Conservation (phyloP, 129 eudicot genomes). For the Centella asiatica region DNA sequence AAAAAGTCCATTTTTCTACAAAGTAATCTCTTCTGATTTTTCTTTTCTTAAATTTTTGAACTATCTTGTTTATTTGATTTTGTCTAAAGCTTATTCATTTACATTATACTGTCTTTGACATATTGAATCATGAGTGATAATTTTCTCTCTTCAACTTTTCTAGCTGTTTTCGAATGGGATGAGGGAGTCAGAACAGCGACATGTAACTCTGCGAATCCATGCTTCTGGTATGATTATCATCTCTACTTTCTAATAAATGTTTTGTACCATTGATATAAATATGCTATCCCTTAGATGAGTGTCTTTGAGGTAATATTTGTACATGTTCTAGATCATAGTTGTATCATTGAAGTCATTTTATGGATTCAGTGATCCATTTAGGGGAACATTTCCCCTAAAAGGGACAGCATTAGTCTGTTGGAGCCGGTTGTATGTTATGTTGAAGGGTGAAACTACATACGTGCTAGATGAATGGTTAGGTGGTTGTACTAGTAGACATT, state of each 20-base stretch:
- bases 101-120: not conserved
- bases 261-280: no score
- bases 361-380: not conserved
- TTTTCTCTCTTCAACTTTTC: not conserved
- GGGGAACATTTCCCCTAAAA: not conserved
- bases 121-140: constrained; percentile 1
- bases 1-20: constrained; percentile 88
- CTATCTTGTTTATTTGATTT: no score
- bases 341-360: not conserved
- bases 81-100: not conserved
- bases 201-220: constrained; percentile 62
- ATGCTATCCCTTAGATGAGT: not conserved
- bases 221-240: constrained; percentile 46
- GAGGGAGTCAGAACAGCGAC: constrained; percentile 88
- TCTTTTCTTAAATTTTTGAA: not conserved
- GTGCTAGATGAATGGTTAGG: not conserved
- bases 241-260: not conserved
- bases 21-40: constrained; percentile 27
- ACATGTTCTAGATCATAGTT: not conserved
- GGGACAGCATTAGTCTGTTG: no score
- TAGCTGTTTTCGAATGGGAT: constrained; percentile 89
- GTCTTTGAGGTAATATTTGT: not conserved
- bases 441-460: not conserved
- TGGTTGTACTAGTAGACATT: not conserved
- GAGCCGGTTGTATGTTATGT: no score